Evolutionary conservation across 768 basidiomycete genomes (phyloP).

Genomic region (Tubosaeta brunneosetosa): DNA sequence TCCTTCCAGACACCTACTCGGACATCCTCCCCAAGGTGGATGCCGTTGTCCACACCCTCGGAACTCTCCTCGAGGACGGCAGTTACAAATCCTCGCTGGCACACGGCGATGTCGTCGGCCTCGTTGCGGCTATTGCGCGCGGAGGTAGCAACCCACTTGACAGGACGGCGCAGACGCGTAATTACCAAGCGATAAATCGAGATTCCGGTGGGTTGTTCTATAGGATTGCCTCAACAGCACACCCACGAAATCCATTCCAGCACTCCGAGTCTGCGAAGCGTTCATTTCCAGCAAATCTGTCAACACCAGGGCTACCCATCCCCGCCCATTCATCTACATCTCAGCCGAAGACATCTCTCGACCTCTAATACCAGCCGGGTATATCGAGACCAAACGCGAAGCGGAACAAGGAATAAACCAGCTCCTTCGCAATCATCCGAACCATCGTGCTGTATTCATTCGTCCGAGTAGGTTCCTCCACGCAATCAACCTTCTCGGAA

Average conservation of each 20-base stretch:
- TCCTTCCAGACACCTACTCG: slow-evolving; percentile 68
- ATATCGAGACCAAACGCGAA: slow-evolving; percentile 92
- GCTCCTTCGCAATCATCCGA: slow-evolving; percentile 40
- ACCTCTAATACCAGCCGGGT: slow-evolving; percentile 78
- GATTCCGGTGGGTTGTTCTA: slow-evolving; percentile 67
- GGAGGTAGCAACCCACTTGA: slow-evolving; percentile 57
- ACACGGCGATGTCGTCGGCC: slow-evolving; percentile 49
- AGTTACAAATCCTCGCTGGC: slow-evolving; percentile 75
- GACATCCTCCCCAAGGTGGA: slow-evolving; percentile 60
- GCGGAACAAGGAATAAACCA: slow-evolving; percentile 70
- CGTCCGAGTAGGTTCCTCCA: slow-evolving; percentile 68
- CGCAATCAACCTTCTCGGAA: slow-evolving; percentile 10
- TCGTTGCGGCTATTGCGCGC: slow-evolving; percentile 46
- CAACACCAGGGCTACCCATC: slow-evolving; percentile 22
- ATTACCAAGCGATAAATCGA: slow-evolving; percentile 81
- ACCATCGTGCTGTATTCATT: slow-evolving; percentile 71
- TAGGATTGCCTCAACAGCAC: slow-evolving; percentile 2
- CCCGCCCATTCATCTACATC: slow-evolving; percentile 83
- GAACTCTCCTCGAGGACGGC: slow-evolving; percentile 78
- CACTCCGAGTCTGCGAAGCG: slow-evolving; percentile 72
- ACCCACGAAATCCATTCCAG: slow-evolving; percentile 33
- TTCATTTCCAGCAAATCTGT: slow-evolving; percentile 49
- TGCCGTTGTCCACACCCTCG: slow-evolving; percentile 91
- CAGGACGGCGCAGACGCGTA: slow-evolving; percentile 37
- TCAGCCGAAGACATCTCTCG: slow-evolving; percentile 87